phyloP scores from a whole-genome alignment of 768 basidiomycete species.

The Boletus tomentosulus region DNA sequence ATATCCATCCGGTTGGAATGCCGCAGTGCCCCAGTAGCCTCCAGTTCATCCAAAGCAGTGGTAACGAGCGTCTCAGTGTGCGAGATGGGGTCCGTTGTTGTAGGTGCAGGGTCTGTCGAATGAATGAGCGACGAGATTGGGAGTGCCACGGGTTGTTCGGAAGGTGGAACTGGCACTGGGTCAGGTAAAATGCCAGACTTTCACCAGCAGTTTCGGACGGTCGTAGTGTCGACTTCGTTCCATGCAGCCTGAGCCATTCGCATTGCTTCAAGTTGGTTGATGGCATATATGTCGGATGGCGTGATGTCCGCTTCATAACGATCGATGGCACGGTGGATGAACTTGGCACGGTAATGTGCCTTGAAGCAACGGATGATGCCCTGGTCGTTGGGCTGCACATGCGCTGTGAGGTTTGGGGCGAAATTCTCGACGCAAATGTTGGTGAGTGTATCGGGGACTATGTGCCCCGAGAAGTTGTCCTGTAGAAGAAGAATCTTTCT shows the following conservation, averaged over 20 bases:
- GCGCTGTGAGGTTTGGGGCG: constrained; percentile 34
- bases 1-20: not conserved
- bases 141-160: no score
- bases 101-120: no score
- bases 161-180: not conserved
- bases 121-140: no score
- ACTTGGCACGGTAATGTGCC: constrained; percentile 12
- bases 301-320: not conserved
- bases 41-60: not conserved
- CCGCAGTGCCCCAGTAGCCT: not conserved
- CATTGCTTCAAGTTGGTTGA: not conserved
- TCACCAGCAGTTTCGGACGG: not conserved
- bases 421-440: constrained; percentile 14
- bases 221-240: not conserved
- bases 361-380: constrained; percentile 29
- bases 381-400: constrained; percentile 35
- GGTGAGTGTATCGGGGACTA: constrained; percentile 30
- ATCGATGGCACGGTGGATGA: not conserved
- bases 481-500: constrained; percentile 6
- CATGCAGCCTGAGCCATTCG: not conserved
- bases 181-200: not conserved
- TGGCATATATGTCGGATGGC: not conserved
- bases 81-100: no score
- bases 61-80: not conserved
- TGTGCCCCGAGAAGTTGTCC: constrained; percentile 5